These are phyloP conservation scores for Rhizopogon rudus DNA, from an alignment of 768 basidiomycete genomes.

Conservation along the genomic window DNA sequence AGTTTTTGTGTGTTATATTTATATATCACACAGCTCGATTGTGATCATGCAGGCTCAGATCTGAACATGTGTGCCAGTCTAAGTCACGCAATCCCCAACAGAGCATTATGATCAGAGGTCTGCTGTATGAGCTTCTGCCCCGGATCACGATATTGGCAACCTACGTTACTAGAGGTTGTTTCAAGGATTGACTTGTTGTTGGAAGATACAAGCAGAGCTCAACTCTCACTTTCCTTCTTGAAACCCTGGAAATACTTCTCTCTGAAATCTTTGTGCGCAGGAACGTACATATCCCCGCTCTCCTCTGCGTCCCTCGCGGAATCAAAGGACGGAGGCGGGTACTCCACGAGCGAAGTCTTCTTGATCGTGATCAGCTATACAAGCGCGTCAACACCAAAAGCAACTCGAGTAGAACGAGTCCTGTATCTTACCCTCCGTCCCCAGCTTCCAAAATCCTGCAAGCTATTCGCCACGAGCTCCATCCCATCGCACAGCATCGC, in stretches of 20 bases:
- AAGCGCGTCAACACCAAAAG: constrained; percentile 1
- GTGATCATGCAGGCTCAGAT: too few relatives aligned
- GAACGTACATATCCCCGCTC: constrained; percentile 38
- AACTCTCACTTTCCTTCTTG: constrained; percentile 34
- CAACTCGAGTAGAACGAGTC: neutral
- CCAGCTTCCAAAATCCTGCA: constrained; percentile 95
- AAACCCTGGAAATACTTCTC: constrained; percentile 87
- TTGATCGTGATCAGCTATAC: constrained; percentile 89
- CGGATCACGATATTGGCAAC: neutral
- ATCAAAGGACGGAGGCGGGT: constrained; percentile 54
- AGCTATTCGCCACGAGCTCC: constrained; percentile 81
- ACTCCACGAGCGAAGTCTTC: constrained; percentile 47
- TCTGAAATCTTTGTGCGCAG: constrained; percentile 87
- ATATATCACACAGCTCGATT: too few relatives aligned
- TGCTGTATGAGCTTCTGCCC: too few relatives aligned
- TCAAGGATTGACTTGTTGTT: neutral
- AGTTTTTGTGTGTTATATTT: too few relatives aligned
- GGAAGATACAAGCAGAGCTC: neutral
- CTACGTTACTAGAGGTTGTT: neutral
- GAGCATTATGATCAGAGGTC: too few relatives aligned
- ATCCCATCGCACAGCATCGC: constrained; percentile 80
- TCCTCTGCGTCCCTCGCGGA: constrained; percentile 7
- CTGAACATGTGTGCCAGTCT: too few relatives aligned
- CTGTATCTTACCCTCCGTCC: constrained; percentile 69
- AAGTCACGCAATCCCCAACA: too few relatives aligned